These are phyloP conservation scores for Vicia villosa DNA, from an alignment of 306 rosid genomes.

Conservation along the genomic window DNA sequence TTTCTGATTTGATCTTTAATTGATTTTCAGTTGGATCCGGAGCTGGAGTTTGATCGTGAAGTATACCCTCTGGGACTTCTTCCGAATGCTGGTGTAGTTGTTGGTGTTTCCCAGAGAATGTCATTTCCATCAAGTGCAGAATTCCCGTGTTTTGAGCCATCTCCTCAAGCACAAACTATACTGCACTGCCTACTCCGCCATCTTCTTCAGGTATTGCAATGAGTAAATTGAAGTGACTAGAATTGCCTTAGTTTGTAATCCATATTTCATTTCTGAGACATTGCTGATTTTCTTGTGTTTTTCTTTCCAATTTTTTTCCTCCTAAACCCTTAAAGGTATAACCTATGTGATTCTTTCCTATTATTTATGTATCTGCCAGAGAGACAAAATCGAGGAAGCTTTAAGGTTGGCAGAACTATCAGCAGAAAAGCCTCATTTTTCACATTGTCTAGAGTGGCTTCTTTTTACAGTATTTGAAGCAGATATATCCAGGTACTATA, in stretches of 20 bases:
- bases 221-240: conserved; percentile 25
- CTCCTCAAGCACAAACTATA: conserved; percentile 99
- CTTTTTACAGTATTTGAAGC: conserved; percentile 97
- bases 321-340: neutral
- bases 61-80: conserved; percentile 96
- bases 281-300: conserved; percentile 11
- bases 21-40: conserved; percentile 87
- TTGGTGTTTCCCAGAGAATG: conserved; percentile 93
- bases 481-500: conserved; percentile 79
- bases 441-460: conserved; percentile 98
- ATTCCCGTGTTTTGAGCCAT: conserved; percentile 98
- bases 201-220: conserved; percentile 87
- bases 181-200: conserved; percentile 92
- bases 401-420: conserved; percentile 91
- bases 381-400: conserved; percentile 94
- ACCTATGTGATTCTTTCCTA: conserved; percentile 24
- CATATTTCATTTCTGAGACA: neutral
- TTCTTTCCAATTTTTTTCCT: neutral
- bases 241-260: conserved; percentile 4
- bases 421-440: conserved; percentile 99
- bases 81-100: conserved; percentile 94
- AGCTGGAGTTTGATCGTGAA: conserved; percentile 99
- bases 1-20: conserved; percentile 36
- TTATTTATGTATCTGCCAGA: conserved; percentile 53
- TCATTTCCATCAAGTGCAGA: conserved; percentile 95